Evolutionary conservation across 1,139 yeast species (phyloP), one percentile per base, ranked within the genome.

Genomic region (Suhomyces yuchorum): DNA sequence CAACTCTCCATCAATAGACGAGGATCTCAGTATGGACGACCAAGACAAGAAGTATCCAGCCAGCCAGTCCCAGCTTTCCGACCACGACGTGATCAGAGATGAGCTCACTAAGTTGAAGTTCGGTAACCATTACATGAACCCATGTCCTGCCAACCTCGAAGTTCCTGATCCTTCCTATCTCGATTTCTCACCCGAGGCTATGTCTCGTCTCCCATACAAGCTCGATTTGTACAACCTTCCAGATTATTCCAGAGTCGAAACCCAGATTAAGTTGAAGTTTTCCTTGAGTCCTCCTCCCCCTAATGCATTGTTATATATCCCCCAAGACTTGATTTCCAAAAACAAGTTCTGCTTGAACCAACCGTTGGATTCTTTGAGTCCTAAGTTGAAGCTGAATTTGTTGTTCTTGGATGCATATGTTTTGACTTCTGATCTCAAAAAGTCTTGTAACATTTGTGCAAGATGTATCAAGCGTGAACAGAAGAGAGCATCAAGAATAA

Each of bases 391-490:
- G 49, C 71, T 80, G 37, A 80, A 81, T 56, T 66, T 85, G 63
- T 68, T 87, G 39, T 82, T 72, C 55, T 66, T 86, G 63, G 92
- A 87, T 57, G 80, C 90, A 1, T 85, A 77, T 64, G 87, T 87
- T 8, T 66, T 86, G 54, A 84, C 89, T 1, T 74, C 78, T 4
- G 73, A 76, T 53, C 72, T 59, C 64, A 73, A 52, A 43, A 71
- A 73, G 44, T 81, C 87, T 7, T 87, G 96, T 56, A 82, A 82
- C 59, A 91, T 90, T 54, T 93, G 99, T 69, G 65, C 84, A 23
- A 81, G 95, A 58, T 93, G 99, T 72, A 84, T 91, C 58, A 86
- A 89, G 63, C 79, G 99, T 58, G 98, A 93, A 66, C 87, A 88
- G 61, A 89, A 92, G 67, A 80, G 99, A 57, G 98, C 98, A 1